Conservation (phyloP, 164 flowering plant genomes). For the grape (Vitis vinifera) region ASM3070453v1 NC_081822.1:6425001-6425500, state of each 20-base stretch:
- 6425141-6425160: conserved; percentile 90
- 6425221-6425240: background rate
- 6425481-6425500: conserved; percentile 97
- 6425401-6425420: conserved; percentile 39
- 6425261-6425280: conserved; percentile 99
- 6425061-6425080: conserved; percentile 99
- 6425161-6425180: conserved; percentile 9
- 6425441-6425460: conserved; percentile 97
- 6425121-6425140: conserved; percentile 96
- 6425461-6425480: conserved; percentile 91
- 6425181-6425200: background rate
- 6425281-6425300: conserved; percentile 99
- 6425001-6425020: background rate
- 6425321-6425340: conserved; percentile 11
- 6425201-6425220: background rate
- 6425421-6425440: conserved; percentile 81
- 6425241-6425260: conserved; percentile 17
- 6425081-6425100: conserved; percentile 91
- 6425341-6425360: background rate
- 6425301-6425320: conserved; percentile 84
- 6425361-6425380: background rate
- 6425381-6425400: background rate
- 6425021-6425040: conserved; percentile 79
- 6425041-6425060: conserved; percentile 86
- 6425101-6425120: conserved; percentile 98